A percentile compares a stretch with the other conserved stretches of the same genome.
These are phyloP conservation scores for Magnusiomyces ingens DNA, from an alignment of 1,139 yeast genomes.

Conservation along the genomic window DNA sequence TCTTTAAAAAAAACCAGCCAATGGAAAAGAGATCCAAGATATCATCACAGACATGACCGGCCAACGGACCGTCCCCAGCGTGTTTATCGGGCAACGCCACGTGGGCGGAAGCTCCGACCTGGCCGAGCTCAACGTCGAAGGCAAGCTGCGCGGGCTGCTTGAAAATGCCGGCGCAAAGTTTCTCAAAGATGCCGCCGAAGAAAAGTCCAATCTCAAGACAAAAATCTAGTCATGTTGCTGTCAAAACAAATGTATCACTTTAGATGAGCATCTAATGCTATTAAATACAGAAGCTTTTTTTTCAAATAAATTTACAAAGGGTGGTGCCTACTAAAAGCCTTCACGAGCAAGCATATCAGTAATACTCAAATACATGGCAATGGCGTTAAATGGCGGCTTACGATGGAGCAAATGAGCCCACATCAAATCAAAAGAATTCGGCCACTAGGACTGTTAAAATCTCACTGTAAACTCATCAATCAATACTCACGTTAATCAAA, in stretches of 20 bases:
- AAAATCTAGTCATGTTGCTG: no score
- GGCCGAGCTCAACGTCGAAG: no score
- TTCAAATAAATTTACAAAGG: no score
- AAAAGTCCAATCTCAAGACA: no score
- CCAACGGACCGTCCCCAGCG: constrained; percentile 89
- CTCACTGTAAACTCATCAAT: constrained; percentile 17
- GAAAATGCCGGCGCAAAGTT: no score
- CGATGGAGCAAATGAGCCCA: constrained; percentile 22
- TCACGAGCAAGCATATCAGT: constrained; percentile 60
- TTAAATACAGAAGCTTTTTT: no score
- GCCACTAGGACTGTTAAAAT: constrained; percentile 40
- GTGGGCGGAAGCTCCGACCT: constrained; percentile 57
- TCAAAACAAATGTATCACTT: no score
- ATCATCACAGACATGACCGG: constrained; percentile 74
- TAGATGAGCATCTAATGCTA: no score
- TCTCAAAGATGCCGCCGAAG: no score
- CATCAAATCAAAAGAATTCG: constrained; percentile 45
- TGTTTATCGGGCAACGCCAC: constrained; percentile 83
- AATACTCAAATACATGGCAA: constrained; percentile 67
- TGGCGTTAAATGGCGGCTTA: constrained; percentile 55
- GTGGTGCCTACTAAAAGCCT: constrained; percentile 43
- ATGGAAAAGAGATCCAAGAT: constrained; percentile 65
- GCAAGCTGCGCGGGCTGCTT: no score
- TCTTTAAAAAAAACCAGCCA: no score
- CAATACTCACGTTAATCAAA: constrained; percentile 45